phyloP scores from a whole-genome alignment of 2,329 filamentous ascomycete genomes.

The Curvularia sp. region DNA sequence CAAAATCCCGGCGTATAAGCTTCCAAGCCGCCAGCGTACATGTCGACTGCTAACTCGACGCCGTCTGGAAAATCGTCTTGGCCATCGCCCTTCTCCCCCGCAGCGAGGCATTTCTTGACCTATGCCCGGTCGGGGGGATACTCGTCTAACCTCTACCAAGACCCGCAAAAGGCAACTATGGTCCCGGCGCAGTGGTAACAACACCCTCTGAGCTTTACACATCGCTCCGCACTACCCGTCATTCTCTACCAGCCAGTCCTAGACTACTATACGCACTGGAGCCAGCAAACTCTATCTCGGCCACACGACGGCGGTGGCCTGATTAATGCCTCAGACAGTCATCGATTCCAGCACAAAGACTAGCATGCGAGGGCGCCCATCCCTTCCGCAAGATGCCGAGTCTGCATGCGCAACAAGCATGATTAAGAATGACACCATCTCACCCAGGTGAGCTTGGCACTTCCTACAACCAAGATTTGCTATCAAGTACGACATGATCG shows the following conservation, averaged over 20 bases:
- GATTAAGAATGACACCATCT: conserved; percentile 3
- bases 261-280: conserved; percentile 20
- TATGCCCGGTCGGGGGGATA: conserved; percentile 6
- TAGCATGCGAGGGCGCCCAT: not conserved
- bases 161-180: conserved; percentile 19
- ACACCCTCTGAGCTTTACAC: conserved; percentile 20
- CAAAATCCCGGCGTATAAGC: not conserved
- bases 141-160: conserved; percentile 26
- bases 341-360: not conserved
- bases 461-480: not conserved
- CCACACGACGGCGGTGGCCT: conserved; percentile 18
- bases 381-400: not conserved
- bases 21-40: conserved; percentile 3
- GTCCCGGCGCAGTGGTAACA: conserved; percentile 27
- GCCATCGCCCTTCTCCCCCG: conserved; percentile 18
- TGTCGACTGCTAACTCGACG: not conserved
- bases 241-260: conserved; percentile 19
- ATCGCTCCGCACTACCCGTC: conserved; percentile 2
- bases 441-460: not conserved
- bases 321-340: conserved; percentile 4
- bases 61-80: conserved; percentile 13
- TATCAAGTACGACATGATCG: not conserved
- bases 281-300: conserved; percentile 21
- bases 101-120: conserved; percentile 21
- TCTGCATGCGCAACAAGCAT: conserved; percentile 4